Percentiles rank a stretch among this genome's conserved stretches.
These are phyloP conservation scores for Oryza coarctata DNA, from an alignment of 176 grass and related monocot genomes.

Conservation along the genomic window DNA sequence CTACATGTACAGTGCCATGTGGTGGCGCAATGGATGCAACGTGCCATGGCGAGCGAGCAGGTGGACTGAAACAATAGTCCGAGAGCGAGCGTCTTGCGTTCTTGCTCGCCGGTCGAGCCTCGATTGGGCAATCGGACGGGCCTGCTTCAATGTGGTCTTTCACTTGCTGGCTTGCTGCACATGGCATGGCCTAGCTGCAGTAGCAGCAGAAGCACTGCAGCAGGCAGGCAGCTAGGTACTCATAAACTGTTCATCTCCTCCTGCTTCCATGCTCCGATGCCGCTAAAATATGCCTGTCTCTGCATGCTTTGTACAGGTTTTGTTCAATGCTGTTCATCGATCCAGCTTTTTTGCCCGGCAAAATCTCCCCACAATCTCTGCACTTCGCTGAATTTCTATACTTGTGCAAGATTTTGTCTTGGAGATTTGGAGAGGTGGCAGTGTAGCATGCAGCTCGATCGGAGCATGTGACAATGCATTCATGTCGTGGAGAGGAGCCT, in stretches of 20 bases:
- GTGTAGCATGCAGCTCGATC: not conserved
- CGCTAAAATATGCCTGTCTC: not conserved
- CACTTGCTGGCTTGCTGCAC: slow-evolving; percentile 20
- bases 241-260: not conserved
- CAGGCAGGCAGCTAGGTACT: not conserved
- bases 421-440: not conserved
- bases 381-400: not conserved
- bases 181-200: not conserved
- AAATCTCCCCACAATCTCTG: not conserved
- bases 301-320: not conserved
- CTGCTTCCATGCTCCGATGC: not conserved
- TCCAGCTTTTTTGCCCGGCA: not conserved
- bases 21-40: not conserved
- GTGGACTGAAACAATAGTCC: not conserved
- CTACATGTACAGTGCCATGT: not conserved
- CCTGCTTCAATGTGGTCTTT: slow-evolving; percentile 31
- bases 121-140: slow-evolving; percentile 21
- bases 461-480: slow-evolving; percentile 16
- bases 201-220: not conserved
- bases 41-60: not conserved
- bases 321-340: not conserved
- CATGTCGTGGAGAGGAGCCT: not conserved
- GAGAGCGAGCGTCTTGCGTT: not conserved
- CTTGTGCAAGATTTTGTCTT: not conserved
- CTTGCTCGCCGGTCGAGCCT: not conserved